Evolutionary conservation across 345 rosid species (phyloP).

Genomic region (Eucalyptus melliodora): DNA sequence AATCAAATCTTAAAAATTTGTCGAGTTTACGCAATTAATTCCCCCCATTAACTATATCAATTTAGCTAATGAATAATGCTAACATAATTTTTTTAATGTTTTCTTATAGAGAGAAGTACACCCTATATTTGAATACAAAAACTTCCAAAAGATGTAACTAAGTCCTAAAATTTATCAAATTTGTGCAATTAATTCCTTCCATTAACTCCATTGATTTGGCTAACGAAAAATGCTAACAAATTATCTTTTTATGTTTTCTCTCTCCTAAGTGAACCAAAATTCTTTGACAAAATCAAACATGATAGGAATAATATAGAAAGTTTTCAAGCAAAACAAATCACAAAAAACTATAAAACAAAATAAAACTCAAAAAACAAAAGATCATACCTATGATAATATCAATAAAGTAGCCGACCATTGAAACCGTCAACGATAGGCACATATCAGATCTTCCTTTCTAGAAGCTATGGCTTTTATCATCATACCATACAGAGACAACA

Average conservation of each 20-base stretch:
- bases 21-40: no score
- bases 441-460: neutral
- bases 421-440: neutral
- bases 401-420: fast-evolving
- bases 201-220: no score
- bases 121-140: fast-evolving
- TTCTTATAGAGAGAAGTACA: no score
- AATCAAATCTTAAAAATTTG: no score
- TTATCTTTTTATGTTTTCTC: neutral
- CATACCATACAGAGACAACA: neutral
- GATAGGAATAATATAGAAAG: neutral
- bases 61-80: no score
- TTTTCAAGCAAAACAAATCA: neutral
- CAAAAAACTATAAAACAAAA: neutral
- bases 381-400: fast-evolving
- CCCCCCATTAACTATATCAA: no score
- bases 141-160: no score
- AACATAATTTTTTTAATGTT: no score
- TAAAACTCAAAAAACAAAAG: neutral
- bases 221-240: no score
- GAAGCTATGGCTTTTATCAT: fast-evolving
- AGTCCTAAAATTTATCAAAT: no score
- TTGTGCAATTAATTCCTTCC: no score
- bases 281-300: neutral
- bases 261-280: neutral